Base-by-base conservation (phyloP, 306 rosid species). In the Cyclanthera cordifolia region DNA sequence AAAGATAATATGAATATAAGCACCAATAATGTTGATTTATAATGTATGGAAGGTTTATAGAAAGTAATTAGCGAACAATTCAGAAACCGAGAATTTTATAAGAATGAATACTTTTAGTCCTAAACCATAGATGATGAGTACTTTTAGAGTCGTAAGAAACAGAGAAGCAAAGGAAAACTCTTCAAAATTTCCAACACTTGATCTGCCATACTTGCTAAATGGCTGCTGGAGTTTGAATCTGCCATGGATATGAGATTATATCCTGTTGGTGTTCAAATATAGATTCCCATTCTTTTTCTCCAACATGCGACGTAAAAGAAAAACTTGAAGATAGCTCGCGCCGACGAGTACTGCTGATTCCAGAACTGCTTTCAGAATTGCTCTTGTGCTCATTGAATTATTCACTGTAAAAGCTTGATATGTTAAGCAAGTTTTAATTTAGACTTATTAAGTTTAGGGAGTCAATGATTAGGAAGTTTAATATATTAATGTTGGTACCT, bases 291-390 rank as follows among this genome's bases (percentile, higher is more conserved):
- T 10, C 45, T 2, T 16, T 7, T 58, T 58, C 46, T 58, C 65
- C 11, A 58, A 30, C 12, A 60, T 47, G 28, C 47, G n/a, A 11
- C 27, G 49, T 1, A 60, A 2, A 9, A 60, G 25, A 27, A 41
- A 60, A 60, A 60, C 28, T 37, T 60, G 67, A 32, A 60, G 67
- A 60, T 9, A 4, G 21, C 67, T 60, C 9, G 16, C 49, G 4
- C 67, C 48, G 8, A 34, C 19, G n/a, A 60, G 67, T 5, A n/a
- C 67, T 60, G 49, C 67, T 34, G 67, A 60, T 60, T 60, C 67
- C 2, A 60, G 3, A 34, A 32, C 15, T 2, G 67, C 67, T 47
- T 60, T 60, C 49, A n/a, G 27, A 34, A 60, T 37, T 37, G 28
- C 67, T 49, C 24, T 8, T 5, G 8, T 60, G 67, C 67, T 34